Conservation (phyloP, 768 basidiomycete species). For the Suillus subaureus region DNA sequence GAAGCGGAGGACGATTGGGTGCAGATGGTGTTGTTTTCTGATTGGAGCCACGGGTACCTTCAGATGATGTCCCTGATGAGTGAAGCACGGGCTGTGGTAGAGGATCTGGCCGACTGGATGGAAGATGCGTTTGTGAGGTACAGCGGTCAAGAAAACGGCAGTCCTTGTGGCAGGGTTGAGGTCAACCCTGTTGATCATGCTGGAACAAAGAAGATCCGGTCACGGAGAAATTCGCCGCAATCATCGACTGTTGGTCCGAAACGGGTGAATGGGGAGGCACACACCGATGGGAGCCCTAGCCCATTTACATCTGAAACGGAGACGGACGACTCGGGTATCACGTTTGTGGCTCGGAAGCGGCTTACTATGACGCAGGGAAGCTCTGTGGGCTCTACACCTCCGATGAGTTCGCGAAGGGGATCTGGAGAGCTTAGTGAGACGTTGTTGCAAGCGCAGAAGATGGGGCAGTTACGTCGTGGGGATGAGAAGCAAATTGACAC, state of each 20-base stretch:
- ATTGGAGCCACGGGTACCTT: conserved; percentile 97
- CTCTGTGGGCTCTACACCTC: conserved; percentile 28
- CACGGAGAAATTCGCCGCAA: conserved; percentile 26
- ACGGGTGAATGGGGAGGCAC: conserved; percentile 10
- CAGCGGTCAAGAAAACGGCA: conserved; percentile 30
- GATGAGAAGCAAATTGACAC: neutral
- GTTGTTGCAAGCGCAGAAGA: conserved; percentile 17
- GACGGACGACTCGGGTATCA: conserved; percentile 70
- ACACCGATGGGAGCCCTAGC: conserved; percentile 23
- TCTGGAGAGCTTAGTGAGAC: conserved; percentile 24
- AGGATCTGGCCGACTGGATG: conserved; percentile 91
- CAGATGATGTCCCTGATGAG: conserved; percentile 91
- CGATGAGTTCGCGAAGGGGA: conserved; percentile 19
- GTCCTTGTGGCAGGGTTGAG: conserved; percentile 10
- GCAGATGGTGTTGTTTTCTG: conserved; percentile 88
- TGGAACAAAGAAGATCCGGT: conserved; percentile 28
- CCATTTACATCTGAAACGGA: conserved; percentile 57
- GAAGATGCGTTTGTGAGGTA: conserved; percentile 64
- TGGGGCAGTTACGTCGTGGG: neutral
- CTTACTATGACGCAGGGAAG: conserved; percentile 18
- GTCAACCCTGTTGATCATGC: conserved; percentile 20
- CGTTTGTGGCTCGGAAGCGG: conserved; percentile 65
- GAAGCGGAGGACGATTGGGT: conserved; percentile 96
- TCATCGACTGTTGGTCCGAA: conserved; percentile 23
- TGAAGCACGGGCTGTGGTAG: conserved; percentile 78